Conservation (phyloP, 345 rosid genomes). For the Dipteronia sinensis region DNA sequence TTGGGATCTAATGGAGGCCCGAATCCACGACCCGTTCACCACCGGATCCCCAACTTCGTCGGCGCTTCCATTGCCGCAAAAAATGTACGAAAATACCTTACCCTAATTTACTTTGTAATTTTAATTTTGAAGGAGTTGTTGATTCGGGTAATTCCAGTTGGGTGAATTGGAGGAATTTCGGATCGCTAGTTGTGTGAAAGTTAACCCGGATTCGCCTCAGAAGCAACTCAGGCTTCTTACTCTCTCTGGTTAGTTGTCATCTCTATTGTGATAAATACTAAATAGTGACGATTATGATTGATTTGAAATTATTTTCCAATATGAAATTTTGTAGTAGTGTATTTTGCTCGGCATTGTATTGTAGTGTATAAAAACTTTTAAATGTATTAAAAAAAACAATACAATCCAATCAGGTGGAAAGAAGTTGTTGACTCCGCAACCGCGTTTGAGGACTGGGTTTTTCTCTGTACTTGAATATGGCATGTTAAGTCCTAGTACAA, state of each 20-base stretch:
- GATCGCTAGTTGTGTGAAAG: conserved; percentile 72
- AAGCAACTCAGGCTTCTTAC: conserved; percentile 91
- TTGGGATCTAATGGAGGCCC: conserved; percentile 90
- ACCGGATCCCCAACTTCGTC: conserved; percentile 89
- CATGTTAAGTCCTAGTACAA: conserved; percentile 47
- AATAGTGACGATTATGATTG: no score
- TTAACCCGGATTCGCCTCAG: conserved; percentile 92
- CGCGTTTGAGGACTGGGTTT: conserved; percentile 86
- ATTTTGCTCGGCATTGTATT: no score
- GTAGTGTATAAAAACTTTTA: no score
- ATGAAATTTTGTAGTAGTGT: no score
- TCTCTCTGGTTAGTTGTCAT: conserved; percentile 66
- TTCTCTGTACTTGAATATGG: conserved; percentile 69
- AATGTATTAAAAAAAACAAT: no score
- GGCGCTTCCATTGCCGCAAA: conserved; percentile 76
- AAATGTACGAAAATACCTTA: conserved; percentile 33
- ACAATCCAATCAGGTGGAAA: conserved; percentile 44
- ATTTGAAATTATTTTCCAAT: no score
- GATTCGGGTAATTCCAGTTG: conserved; percentile 41
- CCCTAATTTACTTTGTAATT: neutral
- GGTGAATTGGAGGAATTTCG: conserved; percentile 57
- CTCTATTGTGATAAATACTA: neutral
- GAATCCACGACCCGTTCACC: conserved; percentile 83
- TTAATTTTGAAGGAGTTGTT: neutral
- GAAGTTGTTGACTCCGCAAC: conserved; percentile 86